These are phyloP conservation scores for Trypanosoma boissoni DNA, from an alignment of 208 protist genomes.

Conservation along the genomic window DNA sequence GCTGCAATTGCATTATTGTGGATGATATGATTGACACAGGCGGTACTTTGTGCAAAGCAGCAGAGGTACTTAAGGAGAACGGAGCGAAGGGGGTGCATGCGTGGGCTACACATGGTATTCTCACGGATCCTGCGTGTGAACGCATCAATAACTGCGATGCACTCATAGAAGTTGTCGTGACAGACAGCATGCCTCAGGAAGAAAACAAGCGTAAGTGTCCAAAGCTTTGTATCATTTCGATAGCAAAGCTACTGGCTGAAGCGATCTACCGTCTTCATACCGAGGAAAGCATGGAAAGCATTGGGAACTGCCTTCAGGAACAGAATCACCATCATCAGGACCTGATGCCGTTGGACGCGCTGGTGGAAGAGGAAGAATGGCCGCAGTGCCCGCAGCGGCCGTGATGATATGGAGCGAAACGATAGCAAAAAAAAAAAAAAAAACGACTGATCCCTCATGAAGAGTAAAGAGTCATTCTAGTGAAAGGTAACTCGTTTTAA, in stretches of 20 bases:
- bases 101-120: slow-evolving; percentile 93
- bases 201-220: slow-evolving; percentile 55
- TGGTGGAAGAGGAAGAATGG: slow-evolving; percentile 82
- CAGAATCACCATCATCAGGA: slow-evolving; percentile 51
- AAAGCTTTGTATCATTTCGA: slow-evolving; percentile 86
- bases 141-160: slow-evolving; percentile 84
- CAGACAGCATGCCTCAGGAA: slow-evolving; percentile 91
- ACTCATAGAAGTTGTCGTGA: slow-evolving; percentile 91
- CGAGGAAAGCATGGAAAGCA: slow-evolving; percentile 74
- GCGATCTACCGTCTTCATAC: slow-evolving; percentile 86
- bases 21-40: slow-evolving; percentile 98
- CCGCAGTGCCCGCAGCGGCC: slow-evolving; percentile 13
- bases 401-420: background rate
- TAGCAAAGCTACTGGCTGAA: slow-evolving; percentile 84
- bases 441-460: background rate
- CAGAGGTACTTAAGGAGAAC: slow-evolving; percentile 91
- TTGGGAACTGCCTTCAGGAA: slow-evolving; percentile 34
- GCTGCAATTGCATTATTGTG: slow-evolving; percentile 94
- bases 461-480: too few relatives aligned
- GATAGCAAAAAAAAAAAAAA: slow-evolving; percentile 10
- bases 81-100: slow-evolving; percentile 94
- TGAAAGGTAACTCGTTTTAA: too few relatives aligned
- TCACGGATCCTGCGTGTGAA: slow-evolving; percentile 92
- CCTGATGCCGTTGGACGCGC: slow-evolving; percentile 71
- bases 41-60: slow-evolving; percentile 94